phyloP scores from a whole-genome alignment of 441 rosid species.

The Euphorbia corollata region DNA sequence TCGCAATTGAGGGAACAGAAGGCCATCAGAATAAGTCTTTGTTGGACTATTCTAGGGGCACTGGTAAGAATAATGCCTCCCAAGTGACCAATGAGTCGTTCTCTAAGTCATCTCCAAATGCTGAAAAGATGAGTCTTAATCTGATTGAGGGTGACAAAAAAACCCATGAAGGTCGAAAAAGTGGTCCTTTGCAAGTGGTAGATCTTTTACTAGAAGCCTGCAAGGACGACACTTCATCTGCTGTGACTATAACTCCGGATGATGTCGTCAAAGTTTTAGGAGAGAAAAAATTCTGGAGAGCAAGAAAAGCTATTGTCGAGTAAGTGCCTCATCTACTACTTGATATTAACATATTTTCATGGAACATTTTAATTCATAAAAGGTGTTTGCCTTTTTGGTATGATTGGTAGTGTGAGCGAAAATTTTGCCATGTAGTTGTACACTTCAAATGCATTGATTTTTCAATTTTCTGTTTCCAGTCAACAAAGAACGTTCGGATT shows the following conservation, averaged over 20 bases:
- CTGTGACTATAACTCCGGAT: slow-evolving; percentile 53
- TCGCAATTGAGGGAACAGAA: slow-evolving; percentile 21
- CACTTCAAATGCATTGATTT: background rate
- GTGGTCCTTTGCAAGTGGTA: slow-evolving; percentile 10
- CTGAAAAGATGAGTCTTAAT: slow-evolving; percentile 25
- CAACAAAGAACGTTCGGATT: slow-evolving; percentile 73
- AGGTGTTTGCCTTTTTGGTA: background rate
- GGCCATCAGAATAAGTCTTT: slow-evolving; percentile 21
- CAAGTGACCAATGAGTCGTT: slow-evolving; percentile 28
- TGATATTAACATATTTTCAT: slow-evolving; percentile 9
- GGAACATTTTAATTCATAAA: background rate
- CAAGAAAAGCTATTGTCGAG: slow-evolving; percentile 71
- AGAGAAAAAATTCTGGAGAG: slow-evolving; percentile 79
- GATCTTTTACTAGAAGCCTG: slow-evolving; percentile 41
- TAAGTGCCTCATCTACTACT: slow-evolving; percentile 34
- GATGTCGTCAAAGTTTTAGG: slow-evolving; percentile 70
- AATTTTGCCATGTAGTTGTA: background rate
- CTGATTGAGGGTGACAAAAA: slow-evolving; percentile 25
- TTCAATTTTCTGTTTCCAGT: slow-evolving; percentile 35
- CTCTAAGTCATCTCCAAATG: slow-evolving; percentile 26
- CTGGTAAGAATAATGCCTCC: slow-evolving; percentile 24
- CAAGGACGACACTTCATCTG: slow-evolving; percentile 45
- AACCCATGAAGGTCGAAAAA: slow-evolving; percentile 20
- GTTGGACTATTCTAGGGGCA: slow-evolving; percentile 23
- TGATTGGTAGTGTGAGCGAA: background rate